These are phyloP conservation scores for Clarireedia homoeocarpa DNA, from an alignment of 2,329 filamentous ascomycete genomes.

Conservation along the genomic window DNA sequence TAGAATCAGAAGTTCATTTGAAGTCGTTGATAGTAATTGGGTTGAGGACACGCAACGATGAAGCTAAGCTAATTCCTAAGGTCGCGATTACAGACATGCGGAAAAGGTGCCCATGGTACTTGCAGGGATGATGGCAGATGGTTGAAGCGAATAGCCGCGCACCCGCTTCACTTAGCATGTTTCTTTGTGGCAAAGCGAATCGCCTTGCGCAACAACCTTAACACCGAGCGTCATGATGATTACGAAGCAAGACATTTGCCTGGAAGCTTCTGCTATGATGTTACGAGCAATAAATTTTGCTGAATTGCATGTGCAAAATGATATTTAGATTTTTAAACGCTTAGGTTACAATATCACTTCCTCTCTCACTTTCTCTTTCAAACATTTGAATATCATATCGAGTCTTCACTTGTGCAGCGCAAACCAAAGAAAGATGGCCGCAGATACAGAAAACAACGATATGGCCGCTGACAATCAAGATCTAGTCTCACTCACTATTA, in stretches of 20 bases:
- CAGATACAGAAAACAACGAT: slow-evolving; percentile 9
- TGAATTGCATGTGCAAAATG: too few relatives aligned
- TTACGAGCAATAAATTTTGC: too few relatives aligned
- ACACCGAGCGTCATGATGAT: slow-evolving; percentile 14
- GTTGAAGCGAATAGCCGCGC: slow-evolving; percentile 8
- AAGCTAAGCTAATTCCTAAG: slow-evolving; percentile 11
- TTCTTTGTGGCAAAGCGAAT: neutral
- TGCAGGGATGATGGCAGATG: slow-evolving; percentile 5
- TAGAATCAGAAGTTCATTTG: neutral
- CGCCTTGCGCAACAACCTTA: neutral
- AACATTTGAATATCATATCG: neutral
- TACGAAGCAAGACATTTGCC: slow-evolving; percentile 24
- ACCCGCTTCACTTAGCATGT: slow-evolving; percentile 32
- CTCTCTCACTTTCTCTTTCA: neutral
- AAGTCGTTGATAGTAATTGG: neutral
- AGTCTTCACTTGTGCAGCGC: neutral
- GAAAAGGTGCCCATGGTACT: neutral
- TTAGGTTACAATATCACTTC: neutral
- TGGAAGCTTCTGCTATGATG: slow-evolving; percentile 21
- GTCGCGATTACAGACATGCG: neutral
- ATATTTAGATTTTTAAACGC: too few relatives aligned
- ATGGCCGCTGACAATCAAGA: slow-evolving; percentile 23
- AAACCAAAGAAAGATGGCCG: neutral
- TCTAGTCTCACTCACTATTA: slow-evolving; percentile 37
- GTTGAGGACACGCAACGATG: slow-evolving; percentile 26